phyloP scores from a whole-genome alignment of 139 green algal genomes.

The Desmodesmus armatus region DNA sequence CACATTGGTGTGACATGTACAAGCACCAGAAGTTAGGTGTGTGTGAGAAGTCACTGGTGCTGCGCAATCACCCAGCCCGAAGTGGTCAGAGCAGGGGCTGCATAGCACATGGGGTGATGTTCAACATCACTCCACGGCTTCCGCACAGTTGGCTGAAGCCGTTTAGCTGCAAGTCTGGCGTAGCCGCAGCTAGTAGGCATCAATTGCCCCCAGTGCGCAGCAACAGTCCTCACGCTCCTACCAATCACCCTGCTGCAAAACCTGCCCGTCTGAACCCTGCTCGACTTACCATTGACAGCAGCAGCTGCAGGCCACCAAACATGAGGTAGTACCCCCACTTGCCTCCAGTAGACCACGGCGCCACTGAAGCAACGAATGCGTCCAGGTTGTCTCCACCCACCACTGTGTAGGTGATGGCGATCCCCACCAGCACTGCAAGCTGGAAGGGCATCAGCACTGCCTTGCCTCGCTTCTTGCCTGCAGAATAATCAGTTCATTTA shows the following conservation, averaged over 20 bases:
- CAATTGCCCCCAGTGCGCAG: not conserved
- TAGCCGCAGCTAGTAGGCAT: not conserved
- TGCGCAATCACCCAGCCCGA: too few relatives aligned
- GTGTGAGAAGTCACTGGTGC: not conserved
- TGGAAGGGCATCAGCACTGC: constrained; percentile 41
- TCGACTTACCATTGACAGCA: constrained; percentile 61
- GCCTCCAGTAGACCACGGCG: constrained; percentile 6
- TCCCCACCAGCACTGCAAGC: constrained; percentile 34
- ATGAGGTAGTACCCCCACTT: constrained; percentile 56
- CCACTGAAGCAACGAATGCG: not conserved
- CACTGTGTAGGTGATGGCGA: constrained; percentile 45
- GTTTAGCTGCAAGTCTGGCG: not conserved
- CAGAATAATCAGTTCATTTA: not conserved
- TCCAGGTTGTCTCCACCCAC: constrained; percentile 1
- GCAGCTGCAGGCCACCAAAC: constrained; percentile 56
- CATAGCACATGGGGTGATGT: not conserved
- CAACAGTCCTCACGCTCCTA: not conserved
- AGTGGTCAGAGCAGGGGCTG: not conserved
- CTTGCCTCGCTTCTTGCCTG: constrained; percentile 11
- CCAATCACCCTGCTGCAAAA: not conserved
- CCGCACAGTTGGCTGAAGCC: not conserved
- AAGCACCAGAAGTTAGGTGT: constrained; percentile 1
- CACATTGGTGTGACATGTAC: not conserved
- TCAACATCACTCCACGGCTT: not conserved
- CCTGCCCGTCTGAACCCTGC: not conserved